phyloP scores from a whole-genome alignment of 345 rosid genomes.

The Populus pruinosa region DNA sequence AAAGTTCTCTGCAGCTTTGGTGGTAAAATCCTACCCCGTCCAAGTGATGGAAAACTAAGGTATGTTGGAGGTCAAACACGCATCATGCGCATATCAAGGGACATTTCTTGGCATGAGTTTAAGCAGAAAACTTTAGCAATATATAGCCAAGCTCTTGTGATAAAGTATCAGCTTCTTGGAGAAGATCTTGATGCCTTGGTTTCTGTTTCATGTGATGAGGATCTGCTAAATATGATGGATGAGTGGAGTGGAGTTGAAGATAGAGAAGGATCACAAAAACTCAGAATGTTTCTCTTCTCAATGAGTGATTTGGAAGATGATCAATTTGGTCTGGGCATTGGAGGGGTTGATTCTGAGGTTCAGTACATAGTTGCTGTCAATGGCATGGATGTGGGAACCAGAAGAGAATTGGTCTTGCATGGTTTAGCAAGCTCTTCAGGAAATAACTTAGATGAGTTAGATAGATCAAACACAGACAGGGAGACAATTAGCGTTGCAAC shows the following conservation, averaged over 20 bases:
- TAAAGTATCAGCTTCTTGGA: constrained; percentile 93
- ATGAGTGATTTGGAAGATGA: constrained; percentile 61
- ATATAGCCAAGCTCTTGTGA: constrained; percentile 55
- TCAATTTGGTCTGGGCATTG: constrained; percentile 48
- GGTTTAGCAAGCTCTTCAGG: constrained; percentile 50
- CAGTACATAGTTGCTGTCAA: constrained; percentile 73
- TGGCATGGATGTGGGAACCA: constrained; percentile 62
- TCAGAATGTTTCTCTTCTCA: constrained; percentile 73
- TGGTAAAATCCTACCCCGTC: constrained; percentile 81
- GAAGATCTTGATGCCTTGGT: constrained; percentile 94
- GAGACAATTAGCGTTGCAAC: constrained; percentile 30
- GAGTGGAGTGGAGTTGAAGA: constrained; percentile 62
- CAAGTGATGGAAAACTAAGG: constrained; percentile 84
- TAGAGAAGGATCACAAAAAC: constrained; percentile 54
- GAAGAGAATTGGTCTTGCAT: constrained; percentile 39
- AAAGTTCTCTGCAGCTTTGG: constrained; percentile 89
- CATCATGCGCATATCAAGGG: constrained; percentile 56
- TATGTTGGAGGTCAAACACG: constrained; percentile 91
- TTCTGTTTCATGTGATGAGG: constrained; percentile 85
- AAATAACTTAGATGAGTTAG: constrained; percentile 53
- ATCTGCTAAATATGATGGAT: constrained; percentile 87
- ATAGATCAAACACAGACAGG: constrained; percentile 35
- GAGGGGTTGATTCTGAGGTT: constrained; percentile 58
- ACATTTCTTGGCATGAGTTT: constrained; percentile 62
- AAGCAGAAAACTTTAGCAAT: constrained; percentile 56